Evolutionary conservation across 352 stramenopile species (phyloP), one percentile per base, ranked within the genome.

Genomic region (Pythium folliculosum): DNA sequence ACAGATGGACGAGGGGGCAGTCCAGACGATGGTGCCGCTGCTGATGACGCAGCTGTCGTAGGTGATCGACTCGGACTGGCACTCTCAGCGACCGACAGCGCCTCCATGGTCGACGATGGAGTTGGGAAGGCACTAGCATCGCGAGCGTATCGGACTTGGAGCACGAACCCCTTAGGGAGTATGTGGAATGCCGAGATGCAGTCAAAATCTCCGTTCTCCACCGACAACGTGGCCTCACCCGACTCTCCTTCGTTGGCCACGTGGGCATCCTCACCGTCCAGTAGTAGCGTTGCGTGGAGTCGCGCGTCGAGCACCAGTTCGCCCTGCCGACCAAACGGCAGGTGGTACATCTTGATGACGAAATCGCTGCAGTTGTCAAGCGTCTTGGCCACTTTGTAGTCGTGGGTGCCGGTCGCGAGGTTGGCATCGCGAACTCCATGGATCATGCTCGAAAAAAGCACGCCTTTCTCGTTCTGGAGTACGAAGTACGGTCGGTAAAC

Each of bases 361-460:
- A 96, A 70, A 49, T 96, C 88, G 32, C 77, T 76, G 67, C 86
- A 92, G 49, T 82, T 73, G 19, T 76, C 44, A 27, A 94, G 77
- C 16, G 77, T 84, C 50, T 84, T 86, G 45, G 60, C 77, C 23
- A 96, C 88, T 48, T 78, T 78, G 56, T 90, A 96, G 23, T 77
- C 56, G 53, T 96, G 81, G 17, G 78, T 55, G 8, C 84, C 84
- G 19, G 63, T 70, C 12, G 78, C 77, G 14, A 93, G 48, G 63
- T 87, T 72, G 14, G 85, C 80, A 65, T 92, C 78, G 43, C 82
- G 81, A 2, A 96, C 82, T 21, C 86, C 88, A 35, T 93, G 83
- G 38, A 96, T 75, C 76, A 96, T 86, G 61, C 88, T 96, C 35
- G 88, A 96, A 63, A 93, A 96, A 17, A 94, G 63, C 21, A 96